These are phyloP conservation scores for Cinnamomum chago DNA, from an alignment of 164 flowering plant species.

Conservation along the genomic window DNA sequence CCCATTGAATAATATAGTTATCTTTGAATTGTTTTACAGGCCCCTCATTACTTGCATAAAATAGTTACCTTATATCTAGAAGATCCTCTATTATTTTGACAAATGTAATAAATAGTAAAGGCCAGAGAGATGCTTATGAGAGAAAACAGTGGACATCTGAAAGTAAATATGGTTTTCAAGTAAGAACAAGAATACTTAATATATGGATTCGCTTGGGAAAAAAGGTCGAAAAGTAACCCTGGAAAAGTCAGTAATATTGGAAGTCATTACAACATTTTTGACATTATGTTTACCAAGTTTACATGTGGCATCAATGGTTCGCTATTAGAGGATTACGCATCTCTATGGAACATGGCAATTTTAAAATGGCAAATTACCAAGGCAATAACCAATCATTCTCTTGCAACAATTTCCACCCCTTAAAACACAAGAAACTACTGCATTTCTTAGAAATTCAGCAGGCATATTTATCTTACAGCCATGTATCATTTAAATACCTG, in stretches of 20 bases:
- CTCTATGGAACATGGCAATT: neutral
- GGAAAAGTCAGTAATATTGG: neutral
- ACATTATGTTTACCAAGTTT: neutral
- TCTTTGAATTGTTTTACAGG: neutral
- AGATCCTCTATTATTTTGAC: neutral
- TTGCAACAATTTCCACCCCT: neutral
- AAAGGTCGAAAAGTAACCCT: neutral
- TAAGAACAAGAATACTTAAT: neutral
- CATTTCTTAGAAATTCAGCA: no score
- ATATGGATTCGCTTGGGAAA: neutral
- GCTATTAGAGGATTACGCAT: neutral
- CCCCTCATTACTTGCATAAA: neutral
- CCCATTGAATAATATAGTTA: no score
- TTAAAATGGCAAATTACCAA: neutral
- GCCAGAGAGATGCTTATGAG: neutral
- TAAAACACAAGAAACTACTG: neutral
- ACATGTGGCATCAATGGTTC: neutral
- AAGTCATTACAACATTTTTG: neutral
- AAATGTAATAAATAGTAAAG: neutral
- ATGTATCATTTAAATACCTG: conserved; percentile 44
- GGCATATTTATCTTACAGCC: neutral
- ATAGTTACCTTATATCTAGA: neutral
- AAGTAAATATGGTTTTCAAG: neutral
- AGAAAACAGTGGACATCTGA: neutral
- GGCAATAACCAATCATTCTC: neutral